Percentiles rank a stretch among this genome's conserved stretches.
Evolutionary conservation across 495 filamentous ascomycete species (phyloP).

Genomic region (Collariella sp.): DNA sequence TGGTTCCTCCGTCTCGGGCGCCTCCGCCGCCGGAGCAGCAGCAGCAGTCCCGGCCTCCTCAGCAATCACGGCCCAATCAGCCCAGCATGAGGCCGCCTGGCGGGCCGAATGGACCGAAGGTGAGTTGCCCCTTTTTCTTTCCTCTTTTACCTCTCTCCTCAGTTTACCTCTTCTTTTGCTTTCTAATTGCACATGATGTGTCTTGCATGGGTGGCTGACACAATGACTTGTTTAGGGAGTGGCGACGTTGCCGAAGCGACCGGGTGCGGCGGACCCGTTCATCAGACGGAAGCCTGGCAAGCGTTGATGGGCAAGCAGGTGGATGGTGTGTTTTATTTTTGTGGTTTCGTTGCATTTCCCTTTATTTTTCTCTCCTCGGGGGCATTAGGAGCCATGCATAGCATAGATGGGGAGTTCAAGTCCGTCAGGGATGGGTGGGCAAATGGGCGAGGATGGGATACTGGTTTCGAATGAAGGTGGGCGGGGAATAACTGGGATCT

Average conservation of each 20-base stretch:
- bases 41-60: too few relatives aligned
- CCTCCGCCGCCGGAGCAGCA: conserved; percentile 16
- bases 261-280: conserved; percentile 35
- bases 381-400: background rate
- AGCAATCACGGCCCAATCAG: conserved; percentile 1
- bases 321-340: background rate
- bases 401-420: background rate
- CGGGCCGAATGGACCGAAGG: conserved; percentile 7
- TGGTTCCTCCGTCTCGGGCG: conserved; percentile 18
- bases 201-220: background rate
- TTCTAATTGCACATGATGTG: too few relatives aligned
- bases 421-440: background rate
- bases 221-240: conserved; percentile 17
- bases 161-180: too few relatives aligned
- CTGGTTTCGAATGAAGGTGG: background rate
- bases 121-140: background rate
- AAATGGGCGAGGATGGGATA: background rate
- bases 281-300: conserved; percentile 34
- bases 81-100: conserved; percentile 1
- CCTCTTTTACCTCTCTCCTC: too few relatives aligned
- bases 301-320: conserved; percentile 14
- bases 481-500: too few relatives aligned
- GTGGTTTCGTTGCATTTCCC: background rate
- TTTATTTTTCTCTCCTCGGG: background rate
- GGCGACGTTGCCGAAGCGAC: conserved; percentile 25